Conservation (phyloP, 768 basidiomycete genomes). For the Tylopilus vinaceipallidus region DNA sequence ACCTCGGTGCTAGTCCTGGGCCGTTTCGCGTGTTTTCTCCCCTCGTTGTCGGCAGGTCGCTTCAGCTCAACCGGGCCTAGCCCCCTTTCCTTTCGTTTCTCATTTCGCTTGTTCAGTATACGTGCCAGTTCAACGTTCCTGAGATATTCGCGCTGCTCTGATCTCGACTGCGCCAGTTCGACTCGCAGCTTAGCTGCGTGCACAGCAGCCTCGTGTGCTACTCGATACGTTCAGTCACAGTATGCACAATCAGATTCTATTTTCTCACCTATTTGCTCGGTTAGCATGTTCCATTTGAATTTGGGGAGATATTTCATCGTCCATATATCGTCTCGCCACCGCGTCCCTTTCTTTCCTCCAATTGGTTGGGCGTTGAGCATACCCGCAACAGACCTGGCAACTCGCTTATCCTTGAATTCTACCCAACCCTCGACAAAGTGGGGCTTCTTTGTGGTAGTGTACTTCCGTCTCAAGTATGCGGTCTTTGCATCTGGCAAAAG, state of each 20-base stretch:
- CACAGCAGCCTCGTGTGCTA: slow-evolving; percentile 91
- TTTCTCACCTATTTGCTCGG: slow-evolving; percentile 92
- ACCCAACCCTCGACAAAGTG: slow-evolving; percentile 98
- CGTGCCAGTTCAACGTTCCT: slow-evolving; percentile 91
- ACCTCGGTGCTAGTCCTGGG: slow-evolving; percentile 4
- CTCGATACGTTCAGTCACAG: slow-evolving; percentile 9
- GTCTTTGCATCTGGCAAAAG: slow-evolving; percentile 67
- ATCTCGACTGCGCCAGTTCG: slow-evolving; percentile 82
- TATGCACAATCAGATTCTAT: neutral
- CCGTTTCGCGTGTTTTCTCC: slow-evolving; percentile 13
- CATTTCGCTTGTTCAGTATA: slow-evolving; percentile 77
- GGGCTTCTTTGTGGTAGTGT: slow-evolving; percentile 78
- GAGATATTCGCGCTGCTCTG: slow-evolving; percentile 91
- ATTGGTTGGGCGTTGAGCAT: slow-evolving; percentile 97
- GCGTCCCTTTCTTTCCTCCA: slow-evolving; percentile 85
- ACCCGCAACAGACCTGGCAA: slow-evolving; percentile 86
- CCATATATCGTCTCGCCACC: slow-evolving; percentile 98
- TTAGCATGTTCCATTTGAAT: slow-evolving; percentile 99
- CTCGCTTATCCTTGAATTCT: slow-evolving; percentile 92
- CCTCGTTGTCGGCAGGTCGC: slow-evolving; percentile 14
- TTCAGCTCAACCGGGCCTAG: slow-evolving; percentile 41
- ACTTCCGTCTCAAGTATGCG: slow-evolving; percentile 80
- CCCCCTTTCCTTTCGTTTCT: slow-evolving; percentile 59
- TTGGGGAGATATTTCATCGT: slow-evolving; percentile 98
- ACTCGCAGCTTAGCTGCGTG: slow-evolving; percentile 88